phyloP scores from a whole-genome alignment of 2,329 filamentous ascomycete genomes.

The Aspergillus sp. region DNA sequence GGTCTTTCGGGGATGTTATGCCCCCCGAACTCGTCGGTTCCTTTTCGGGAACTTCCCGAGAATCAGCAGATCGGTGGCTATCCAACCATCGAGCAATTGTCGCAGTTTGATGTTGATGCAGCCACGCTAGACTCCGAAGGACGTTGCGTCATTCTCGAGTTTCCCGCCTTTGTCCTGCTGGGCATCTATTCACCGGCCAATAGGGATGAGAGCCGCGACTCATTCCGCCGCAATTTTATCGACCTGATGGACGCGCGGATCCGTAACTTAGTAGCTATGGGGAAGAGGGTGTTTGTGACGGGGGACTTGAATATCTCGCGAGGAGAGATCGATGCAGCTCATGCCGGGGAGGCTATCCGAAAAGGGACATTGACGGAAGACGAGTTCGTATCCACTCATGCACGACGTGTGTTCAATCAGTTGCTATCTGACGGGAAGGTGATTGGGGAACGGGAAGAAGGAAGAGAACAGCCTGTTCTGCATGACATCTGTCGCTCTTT shows the following conservation, averaged over 20 bases:
- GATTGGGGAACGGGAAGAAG: slow-evolving; percentile 64
- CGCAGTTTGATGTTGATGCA: slow-evolving; percentile 64
- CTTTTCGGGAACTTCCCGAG: slow-evolving; percentile 73
- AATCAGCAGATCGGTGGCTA: slow-evolving; percentile 87
- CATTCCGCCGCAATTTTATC: slow-evolving; percentile 80
- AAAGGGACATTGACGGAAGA: slow-evolving; percentile 69
- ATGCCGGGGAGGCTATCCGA: slow-evolving; percentile 68
- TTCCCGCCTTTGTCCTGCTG: slow-evolving; percentile 89
- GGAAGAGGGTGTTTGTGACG: slow-evolving; percentile 81
- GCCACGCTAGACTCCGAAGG: slow-evolving; percentile 83
- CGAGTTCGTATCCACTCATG: slow-evolving; percentile 71
- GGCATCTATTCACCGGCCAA: slow-evolving; percentile 92
- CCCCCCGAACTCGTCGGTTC: slow-evolving; percentile 68
- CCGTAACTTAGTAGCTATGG: slow-evolving; percentile 76
- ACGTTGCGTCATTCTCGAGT: slow-evolving; percentile 86
- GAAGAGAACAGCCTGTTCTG: slow-evolving; percentile 69
- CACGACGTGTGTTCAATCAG: slow-evolving; percentile 80
- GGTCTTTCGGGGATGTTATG: slow-evolving; percentile 83
- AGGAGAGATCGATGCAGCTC: slow-evolving; percentile 73
- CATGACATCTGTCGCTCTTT: slow-evolving; percentile 84
- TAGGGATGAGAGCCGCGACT: slow-evolving; percentile 78
- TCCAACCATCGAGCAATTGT: slow-evolving; percentile 68
- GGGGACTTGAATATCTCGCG: slow-evolving; percentile 85
- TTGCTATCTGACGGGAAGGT: slow-evolving; percentile 75
- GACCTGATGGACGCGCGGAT: slow-evolving; percentile 78